phyloP scores from a whole-genome alignment of 371 early-diverging fungal species.

The Mortierella sp. region DNA sequence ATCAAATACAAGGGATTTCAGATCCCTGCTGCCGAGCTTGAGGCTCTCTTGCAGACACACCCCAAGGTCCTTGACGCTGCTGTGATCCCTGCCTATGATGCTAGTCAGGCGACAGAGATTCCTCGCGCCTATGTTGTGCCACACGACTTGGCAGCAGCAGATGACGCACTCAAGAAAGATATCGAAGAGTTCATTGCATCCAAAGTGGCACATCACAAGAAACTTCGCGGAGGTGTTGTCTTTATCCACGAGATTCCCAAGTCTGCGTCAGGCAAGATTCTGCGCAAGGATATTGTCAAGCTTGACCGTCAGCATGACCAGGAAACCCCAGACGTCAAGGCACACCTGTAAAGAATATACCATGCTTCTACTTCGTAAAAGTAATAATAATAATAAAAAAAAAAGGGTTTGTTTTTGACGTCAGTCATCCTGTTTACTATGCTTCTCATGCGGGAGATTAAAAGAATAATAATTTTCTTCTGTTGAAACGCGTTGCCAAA shows the following conservation, averaged over 20 bases:
- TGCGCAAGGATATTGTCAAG: slow-evolving; percentile 69
- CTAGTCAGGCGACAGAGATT: slow-evolving; percentile 78
- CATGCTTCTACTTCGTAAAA: background rate
- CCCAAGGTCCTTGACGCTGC: slow-evolving; percentile 80
- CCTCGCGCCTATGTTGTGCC: slow-evolving; percentile 87
- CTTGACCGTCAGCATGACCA: slow-evolving; percentile 53
- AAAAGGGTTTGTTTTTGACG: too few relatives aligned
- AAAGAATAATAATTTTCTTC: too few relatives aligned
- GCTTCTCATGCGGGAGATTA: too few relatives aligned
- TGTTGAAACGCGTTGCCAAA: background rate
- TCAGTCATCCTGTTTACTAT: too few relatives aligned
- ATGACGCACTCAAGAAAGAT: slow-evolving; percentile 60
- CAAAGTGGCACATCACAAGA: slow-evolving; percentile 81
- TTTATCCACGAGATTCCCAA: slow-evolving; percentile 84
- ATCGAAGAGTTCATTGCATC: slow-evolving; percentile 71
- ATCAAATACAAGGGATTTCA: slow-evolving; percentile 87
- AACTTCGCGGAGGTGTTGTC: slow-evolving; percentile 84
- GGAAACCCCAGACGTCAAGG: slow-evolving; percentile 1
- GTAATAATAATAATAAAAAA: background rate
- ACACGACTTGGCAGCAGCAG: slow-evolving; percentile 38
- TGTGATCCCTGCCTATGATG: slow-evolving; percentile 76
- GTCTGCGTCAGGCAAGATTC: slow-evolving; percentile 82
- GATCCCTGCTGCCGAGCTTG: slow-evolving; percentile 89
- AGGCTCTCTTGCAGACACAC: slow-evolving; percentile 80
- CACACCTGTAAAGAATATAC: slow-evolving; percentile 18